phyloP scores from a whole-genome alignment of 345 rosid genomes.

The Orychophragmus violaceus region DNA sequence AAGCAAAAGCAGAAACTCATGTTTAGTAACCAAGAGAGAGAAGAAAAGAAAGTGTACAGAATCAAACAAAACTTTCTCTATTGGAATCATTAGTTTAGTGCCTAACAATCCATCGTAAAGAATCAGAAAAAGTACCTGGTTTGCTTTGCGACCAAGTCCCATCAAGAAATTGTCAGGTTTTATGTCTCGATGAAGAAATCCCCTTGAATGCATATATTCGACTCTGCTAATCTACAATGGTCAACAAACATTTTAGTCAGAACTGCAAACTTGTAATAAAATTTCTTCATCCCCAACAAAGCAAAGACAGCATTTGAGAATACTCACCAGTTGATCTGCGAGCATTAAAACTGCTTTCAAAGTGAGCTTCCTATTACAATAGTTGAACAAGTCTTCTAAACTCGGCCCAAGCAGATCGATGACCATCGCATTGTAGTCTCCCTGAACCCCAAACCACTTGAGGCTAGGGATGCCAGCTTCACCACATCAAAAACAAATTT shows the following conservation, averaged over 20 bases:
- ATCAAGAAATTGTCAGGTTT: slow-evolving; percentile 61
- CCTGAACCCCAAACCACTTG: slow-evolving; percentile 83
- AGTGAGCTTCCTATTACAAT: slow-evolving; percentile 65
- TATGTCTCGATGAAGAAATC: slow-evolving; percentile 58
- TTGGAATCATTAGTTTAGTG: background rate
- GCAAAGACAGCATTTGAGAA: background rate
- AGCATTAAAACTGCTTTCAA: slow-evolving; percentile 81
- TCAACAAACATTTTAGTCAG: slow-evolving; percentile 30
- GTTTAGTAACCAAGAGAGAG: background rate
- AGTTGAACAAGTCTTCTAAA: slow-evolving; percentile 82
- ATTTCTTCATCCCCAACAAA: background rate
- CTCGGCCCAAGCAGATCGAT: slow-evolving; percentile 90
- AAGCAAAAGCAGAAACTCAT: background rate
- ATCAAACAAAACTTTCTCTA: background rate
- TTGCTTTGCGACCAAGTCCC: slow-evolving; percentile 65
- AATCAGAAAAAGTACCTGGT: slow-evolving; percentile 40
- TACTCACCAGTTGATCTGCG: slow-evolving; percentile 73
- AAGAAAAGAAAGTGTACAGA: background rate
- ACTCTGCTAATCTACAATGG: slow-evolving; percentile 49
- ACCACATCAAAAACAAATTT: slow-evolving; percentile 8
- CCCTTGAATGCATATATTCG: slow-evolving; percentile 59
- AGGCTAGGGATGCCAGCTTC: slow-evolving; percentile 82
- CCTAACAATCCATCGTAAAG: background rate
- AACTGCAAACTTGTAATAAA: slow-evolving; percentile 27
- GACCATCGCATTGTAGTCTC: slow-evolving; percentile 75